These are phyloP conservation scores for Penicillium sp. DNA, from an alignment of 2,329 filamentous ascomycete genomes.

Conservation along the genomic window DNA sequence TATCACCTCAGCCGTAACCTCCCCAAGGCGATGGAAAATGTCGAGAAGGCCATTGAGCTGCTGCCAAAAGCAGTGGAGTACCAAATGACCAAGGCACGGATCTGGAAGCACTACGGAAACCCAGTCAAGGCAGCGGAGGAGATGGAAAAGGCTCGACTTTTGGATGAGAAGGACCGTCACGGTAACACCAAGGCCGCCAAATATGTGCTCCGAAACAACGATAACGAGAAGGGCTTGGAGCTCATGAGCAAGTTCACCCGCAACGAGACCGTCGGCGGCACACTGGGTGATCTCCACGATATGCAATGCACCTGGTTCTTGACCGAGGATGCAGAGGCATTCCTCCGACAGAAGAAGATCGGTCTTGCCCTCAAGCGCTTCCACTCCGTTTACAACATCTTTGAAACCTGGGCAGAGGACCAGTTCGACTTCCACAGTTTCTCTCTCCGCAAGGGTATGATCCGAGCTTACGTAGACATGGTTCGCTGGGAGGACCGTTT, in stretches of 20 bases:
- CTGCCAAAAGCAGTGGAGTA: slow-evolving; percentile 84
- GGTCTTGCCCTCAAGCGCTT: slow-evolving; percentile 91
- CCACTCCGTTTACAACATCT: slow-evolving; percentile 84
- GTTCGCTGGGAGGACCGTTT: slow-evolving; percentile 91
- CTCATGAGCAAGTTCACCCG: slow-evolving; percentile 94
- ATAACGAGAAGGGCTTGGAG: slow-evolving; percentile 81
- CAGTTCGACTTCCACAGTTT: slow-evolving; percentile 99
- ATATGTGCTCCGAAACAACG: slow-evolving; percentile 90
- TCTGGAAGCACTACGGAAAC: slow-evolving; percentile 88
- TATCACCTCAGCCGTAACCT: slow-evolving; percentile 86
- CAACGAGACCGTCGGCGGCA: slow-evolving; percentile 83
- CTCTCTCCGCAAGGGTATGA: slow-evolving; percentile 93
- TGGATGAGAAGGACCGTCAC: slow-evolving; percentile 90
- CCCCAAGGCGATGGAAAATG: slow-evolving; percentile 75
- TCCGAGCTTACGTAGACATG: slow-evolving; percentile 94
- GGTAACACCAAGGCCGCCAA: slow-evolving; percentile 99
- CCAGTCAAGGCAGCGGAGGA: slow-evolving; percentile 75
- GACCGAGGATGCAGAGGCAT: slow-evolving; percentile 91
- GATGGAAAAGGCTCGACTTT: slow-evolving; percentile 82
- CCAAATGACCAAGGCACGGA: slow-evolving; percentile 91
- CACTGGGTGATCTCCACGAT: slow-evolving; percentile 86
- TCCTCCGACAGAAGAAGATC: slow-evolving; percentile 76
- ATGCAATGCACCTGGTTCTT: slow-evolving; percentile 99
- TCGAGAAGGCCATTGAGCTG: slow-evolving; percentile 79
- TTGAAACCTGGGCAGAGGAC: slow-evolving; percentile 96